Conservation (phyloP, 805 yeast species). For the Metschnikowia baotianmanensis region DNA sequence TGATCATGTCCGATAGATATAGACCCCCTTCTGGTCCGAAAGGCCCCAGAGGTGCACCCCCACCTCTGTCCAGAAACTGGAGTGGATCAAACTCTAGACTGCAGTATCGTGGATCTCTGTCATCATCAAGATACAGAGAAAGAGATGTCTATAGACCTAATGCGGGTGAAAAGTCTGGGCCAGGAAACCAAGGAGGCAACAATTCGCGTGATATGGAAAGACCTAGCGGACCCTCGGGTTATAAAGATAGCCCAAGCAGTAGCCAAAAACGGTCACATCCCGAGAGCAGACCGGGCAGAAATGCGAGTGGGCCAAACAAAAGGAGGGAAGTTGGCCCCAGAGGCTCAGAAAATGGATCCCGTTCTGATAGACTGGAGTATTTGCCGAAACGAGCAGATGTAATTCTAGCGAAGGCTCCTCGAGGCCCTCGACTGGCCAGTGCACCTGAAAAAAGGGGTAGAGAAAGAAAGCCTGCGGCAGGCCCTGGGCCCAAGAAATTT, state of each 20-base stretch:
- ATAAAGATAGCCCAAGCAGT: constrained; percentile 2
- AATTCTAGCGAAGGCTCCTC: constrained; percentile 1
- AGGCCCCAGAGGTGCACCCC: constrained; percentile 17
- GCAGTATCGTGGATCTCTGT: constrained; percentile 9
- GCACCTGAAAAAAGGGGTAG: constrained; percentile 3
- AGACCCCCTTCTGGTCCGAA: constrained; percentile 23
- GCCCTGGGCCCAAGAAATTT: constrained; percentile 2
- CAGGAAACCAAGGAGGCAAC: background rate
- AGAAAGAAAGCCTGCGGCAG: constrained; percentile 1
- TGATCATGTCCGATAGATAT: constrained; percentile 20
- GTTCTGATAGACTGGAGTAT: constrained; percentile 2
- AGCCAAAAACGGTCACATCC: constrained; percentile 8
- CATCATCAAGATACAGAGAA: constrained; percentile 14
- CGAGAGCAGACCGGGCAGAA: constrained; percentile 3
- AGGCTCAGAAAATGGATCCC: background rate
- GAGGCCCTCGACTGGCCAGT: constrained; percentile 5
- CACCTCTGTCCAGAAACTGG: constrained; percentile 10
- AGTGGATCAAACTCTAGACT: constrained; percentile 11
- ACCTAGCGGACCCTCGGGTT: constrained; percentile 18
- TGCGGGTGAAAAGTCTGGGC: constrained; percentile 4
- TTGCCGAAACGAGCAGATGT: constrained; percentile 2
- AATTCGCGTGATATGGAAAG: constrained; percentile 7
- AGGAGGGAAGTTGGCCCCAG: constrained; percentile 9
- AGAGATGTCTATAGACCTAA: constrained; percentile 19
- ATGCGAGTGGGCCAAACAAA: constrained; percentile 5